Conservation (phyloP, 1,139 yeast species). For the Taphrina wiesneri region DNA sequence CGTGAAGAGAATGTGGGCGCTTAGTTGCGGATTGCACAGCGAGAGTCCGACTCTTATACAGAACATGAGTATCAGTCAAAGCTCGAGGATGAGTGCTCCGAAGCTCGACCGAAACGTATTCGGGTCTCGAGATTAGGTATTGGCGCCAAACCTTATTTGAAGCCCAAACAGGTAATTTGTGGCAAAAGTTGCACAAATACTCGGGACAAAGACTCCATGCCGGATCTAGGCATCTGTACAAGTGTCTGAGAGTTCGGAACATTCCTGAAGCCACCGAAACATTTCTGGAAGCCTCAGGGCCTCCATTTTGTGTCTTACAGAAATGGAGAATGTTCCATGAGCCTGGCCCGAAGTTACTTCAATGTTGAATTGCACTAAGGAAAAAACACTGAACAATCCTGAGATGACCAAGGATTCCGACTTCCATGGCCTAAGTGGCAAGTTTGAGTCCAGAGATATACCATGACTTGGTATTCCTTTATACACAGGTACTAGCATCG, state of each 20-base stretch:
- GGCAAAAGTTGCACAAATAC: not conserved
- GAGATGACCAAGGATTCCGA: too few species aligned
- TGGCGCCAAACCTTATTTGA: slow-evolving; percentile 1
- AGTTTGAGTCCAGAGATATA: too few species aligned
- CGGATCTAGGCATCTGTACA: not conserved
- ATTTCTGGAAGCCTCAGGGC: not conserved
- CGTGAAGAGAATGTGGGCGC: not conserved
- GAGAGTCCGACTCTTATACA: not conserved
- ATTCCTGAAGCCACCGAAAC: not conserved
- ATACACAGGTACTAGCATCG: too few species aligned
- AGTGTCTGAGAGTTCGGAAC: not conserved
- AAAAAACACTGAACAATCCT: too few species aligned
- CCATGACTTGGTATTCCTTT: too few species aligned
- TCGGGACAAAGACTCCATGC: not conserved
- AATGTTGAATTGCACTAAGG: too few species aligned
- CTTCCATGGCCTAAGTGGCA: too few species aligned
- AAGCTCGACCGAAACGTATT: not conserved
- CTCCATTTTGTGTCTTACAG: not conserved
- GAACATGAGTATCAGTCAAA: not conserved
- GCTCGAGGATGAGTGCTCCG: not conserved
- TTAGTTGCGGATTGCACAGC: not conserved
- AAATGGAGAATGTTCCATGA: not conserved
- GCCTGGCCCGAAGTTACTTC: not conserved
- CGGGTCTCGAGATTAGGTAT: not conserved
- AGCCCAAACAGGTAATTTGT: not conserved